A percentile compares a stretch with the other conserved stretches of the same genome.
phyloP scores from a whole-genome alignment of 768 basidiomycete species.

The Sporobolomyces pararoseus region DNA sequence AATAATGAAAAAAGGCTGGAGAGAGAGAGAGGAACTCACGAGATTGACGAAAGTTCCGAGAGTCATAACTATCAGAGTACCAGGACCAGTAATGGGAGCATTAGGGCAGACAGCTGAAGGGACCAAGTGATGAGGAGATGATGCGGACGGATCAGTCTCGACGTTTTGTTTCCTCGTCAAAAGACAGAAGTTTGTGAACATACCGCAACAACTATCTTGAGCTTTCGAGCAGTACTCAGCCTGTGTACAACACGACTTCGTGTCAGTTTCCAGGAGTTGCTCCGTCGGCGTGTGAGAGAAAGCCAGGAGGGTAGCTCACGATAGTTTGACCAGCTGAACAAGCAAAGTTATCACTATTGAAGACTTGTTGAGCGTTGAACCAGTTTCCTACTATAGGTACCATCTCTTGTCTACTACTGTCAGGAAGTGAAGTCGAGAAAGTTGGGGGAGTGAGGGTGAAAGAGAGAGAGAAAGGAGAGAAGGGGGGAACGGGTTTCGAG shows the following conservation, averaged over 20 bases:
- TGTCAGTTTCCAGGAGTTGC: neutral
- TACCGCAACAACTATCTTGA: conserved; percentile 5
- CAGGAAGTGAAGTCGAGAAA: neutral
- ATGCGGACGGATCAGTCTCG: too few species aligned
- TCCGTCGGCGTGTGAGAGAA: too few species aligned
- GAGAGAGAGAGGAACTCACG: neutral
- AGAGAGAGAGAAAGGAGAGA: too few species aligned
- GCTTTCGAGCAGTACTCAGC: conserved; percentile 4
- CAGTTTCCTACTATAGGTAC: neutral
- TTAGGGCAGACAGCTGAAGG: neutral
- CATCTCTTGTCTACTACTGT: too few species aligned
- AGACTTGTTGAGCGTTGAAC: conserved; percentile 18
- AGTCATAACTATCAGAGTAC: conserved; percentile 11
- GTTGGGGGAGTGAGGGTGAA: neutral
- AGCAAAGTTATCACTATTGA: conserved; percentile 10
- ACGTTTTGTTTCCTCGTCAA: too few species aligned
- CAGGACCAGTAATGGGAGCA: conserved; percentile 18
- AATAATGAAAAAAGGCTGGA: neutral
- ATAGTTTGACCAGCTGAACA: conserved; percentile 10
- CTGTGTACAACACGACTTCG: neutral
- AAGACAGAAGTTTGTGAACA: neutral
- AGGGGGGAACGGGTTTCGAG: neutral
- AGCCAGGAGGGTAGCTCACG: neutral
- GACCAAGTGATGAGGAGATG: too few species aligned
- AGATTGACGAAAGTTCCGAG: conserved; percentile 8